A percentile compares a stretch with the other conserved stretches of the same genome.
These are phyloP conservation scores for Alternaria gansuensis DNA, from an alignment of 2,329 filamentous ascomycete genomes.

Conservation along the genomic window DNA sequence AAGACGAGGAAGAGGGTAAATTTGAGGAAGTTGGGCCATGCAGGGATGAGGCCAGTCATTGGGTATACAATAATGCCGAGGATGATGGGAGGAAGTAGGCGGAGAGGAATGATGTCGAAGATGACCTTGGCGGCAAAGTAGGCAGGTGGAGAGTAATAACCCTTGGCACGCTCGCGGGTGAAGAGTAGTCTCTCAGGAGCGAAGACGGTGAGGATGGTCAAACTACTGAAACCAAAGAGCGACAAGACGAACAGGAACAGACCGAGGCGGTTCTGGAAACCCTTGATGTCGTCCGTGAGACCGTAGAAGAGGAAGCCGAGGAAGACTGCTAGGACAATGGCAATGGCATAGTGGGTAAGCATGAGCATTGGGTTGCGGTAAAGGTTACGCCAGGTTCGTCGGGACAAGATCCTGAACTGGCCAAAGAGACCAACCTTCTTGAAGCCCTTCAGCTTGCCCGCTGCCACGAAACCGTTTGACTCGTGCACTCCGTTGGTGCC, in stretches of 20 bases:
- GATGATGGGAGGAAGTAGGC: conserved; percentile 91
- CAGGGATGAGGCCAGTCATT: conserved; percentile 91
- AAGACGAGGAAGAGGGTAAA: conserved; percentile 92
- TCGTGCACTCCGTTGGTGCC: conserved; percentile 66
- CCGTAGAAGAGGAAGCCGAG: conserved; percentile 97
- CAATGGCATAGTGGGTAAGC: conserved; percentile 97
- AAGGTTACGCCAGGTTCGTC: conserved; percentile 94
- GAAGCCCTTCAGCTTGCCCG: conserved; percentile 78
- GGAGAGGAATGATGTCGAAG: conserved; percentile 96
- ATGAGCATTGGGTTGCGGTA: conserved; percentile 98
- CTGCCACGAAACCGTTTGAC: conserved; percentile 62
- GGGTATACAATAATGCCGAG: conserved; percentile 97
- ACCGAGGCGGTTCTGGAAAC: conserved; percentile 96
- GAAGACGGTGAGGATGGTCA: conserved; percentile 94
- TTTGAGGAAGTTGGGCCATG: conserved; percentile 83
- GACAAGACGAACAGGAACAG: conserved; percentile 98
- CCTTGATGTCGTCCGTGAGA: conserved; percentile 91
- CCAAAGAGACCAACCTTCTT: conserved; percentile 78
- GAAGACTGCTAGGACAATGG: conserved; percentile 91
- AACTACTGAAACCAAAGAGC: conserved; percentile 93
- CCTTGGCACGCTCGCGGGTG: conserved; percentile 91
- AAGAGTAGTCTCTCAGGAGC: conserved; percentile 90
- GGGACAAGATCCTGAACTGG: conserved; percentile 89
- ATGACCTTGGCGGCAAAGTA: conserved; percentile 97
- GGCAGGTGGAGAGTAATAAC: conserved; percentile 91